These are phyloP conservation scores for Paratinospora sagittata DNA, from an alignment of 164 flowering plant genomes.

Conservation along the genomic window DNA sequence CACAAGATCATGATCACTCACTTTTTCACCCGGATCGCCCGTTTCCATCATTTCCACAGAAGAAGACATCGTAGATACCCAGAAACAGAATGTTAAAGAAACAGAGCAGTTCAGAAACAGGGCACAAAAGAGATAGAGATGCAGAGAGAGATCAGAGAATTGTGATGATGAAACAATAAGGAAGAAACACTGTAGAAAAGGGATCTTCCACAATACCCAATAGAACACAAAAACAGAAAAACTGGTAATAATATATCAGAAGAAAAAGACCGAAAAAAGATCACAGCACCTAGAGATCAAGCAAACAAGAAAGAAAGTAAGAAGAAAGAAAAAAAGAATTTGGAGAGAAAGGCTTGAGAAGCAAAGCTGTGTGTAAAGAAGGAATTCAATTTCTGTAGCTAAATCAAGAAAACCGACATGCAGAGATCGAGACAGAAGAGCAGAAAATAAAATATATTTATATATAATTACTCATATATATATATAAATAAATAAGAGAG, in stretches of 20 bases:
- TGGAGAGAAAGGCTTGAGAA: background rate
- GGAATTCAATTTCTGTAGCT: slow-evolving; percentile 1
- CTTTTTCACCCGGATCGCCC: slow-evolving; percentile 29
- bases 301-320: background rate
- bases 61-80: slow-evolving; percentile 4
- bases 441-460: no score
- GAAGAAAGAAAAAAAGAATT: no score
- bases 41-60: slow-evolving; percentile 7
- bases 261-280: background rate
- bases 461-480: no score
- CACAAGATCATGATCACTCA: slow-evolving; percentile 13
- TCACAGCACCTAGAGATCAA: background rate
- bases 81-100: background rate
- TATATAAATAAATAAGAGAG: no score
- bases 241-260: background rate
- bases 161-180: background rate
- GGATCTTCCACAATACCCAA: background rate
- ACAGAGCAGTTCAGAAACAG: background rate
- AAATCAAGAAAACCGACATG: slow-evolving; percentile 4
- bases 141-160: background rate
- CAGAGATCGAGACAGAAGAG: background rate
- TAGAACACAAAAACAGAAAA: background rate
- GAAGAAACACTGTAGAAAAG: no score
- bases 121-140: background rate
- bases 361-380: background rate